Conservation (phyloP, 306 rosid genomes). For the Begonia loranthoides region DNA sequence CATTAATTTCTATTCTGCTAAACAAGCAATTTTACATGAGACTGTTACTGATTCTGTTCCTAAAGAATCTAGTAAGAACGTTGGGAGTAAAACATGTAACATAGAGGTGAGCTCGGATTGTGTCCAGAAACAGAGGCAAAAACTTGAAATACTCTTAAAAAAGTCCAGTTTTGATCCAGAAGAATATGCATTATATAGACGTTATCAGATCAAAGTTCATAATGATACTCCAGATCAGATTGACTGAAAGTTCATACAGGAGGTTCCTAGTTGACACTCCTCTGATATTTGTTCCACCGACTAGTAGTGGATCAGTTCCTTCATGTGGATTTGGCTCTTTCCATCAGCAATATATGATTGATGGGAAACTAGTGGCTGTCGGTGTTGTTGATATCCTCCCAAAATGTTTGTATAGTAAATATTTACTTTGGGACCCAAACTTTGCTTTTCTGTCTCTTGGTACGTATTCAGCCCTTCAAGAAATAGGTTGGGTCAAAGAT, state of each 20-base stretch:
- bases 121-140: slow-evolving; percentile 29
- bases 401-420: slow-evolving; percentile 85
- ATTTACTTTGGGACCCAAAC: slow-evolving; percentile 96
- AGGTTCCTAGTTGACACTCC: slow-evolving; percentile 85
- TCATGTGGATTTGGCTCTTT: slow-evolving; percentile 95
- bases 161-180: slow-evolving; percentile 70
- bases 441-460: slow-evolving; percentile 89
- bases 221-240: slow-evolving; percentile 54
- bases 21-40: slow-evolving; percentile 25
- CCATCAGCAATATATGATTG: slow-evolving; percentile 85
- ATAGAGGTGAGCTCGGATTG: slow-evolving; percentile 17
- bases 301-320: slow-evolving; percentile 63
- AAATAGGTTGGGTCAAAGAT: slow-evolving; percentile 81
- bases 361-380: slow-evolving; percentile 77
- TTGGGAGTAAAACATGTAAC: slow-evolving; percentile 22
- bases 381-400: slow-evolving; percentile 97
- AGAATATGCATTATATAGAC: slow-evolving; percentile 56
- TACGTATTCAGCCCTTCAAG: slow-evolving; percentile 86
- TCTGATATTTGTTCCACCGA: slow-evolving; percentile 43
- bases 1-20: slow-evolving; percentile 62
- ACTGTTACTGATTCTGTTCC: slow-evolving; percentile 20
- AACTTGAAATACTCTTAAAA: slow-evolving; percentile 62
- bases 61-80: slow-evolving; percentile 21
- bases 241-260: slow-evolving; percentile 54
- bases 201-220: slow-evolving; percentile 73